Conservation (phyloP, 1,284 basidiomycete genomes). For the Nidula niveotomentosa region DNA sequence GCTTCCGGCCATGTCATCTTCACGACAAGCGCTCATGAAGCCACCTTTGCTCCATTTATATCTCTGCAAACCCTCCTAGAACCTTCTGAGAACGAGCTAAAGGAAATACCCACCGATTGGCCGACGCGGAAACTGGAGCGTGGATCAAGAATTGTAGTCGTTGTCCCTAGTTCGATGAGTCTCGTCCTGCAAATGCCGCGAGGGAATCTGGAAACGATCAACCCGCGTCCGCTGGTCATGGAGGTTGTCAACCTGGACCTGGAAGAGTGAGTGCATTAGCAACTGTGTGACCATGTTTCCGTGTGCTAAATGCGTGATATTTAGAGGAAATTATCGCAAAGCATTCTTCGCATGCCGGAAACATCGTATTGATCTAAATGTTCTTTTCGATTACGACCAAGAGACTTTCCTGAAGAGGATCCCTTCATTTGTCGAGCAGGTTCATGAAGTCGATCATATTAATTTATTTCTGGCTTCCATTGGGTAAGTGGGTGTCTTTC, state of each 20-base stretch:
- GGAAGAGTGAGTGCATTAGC: constrained; percentile 49
- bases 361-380: constrained; percentile 90
- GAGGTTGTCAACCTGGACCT: constrained; percentile 78
- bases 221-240: constrained; percentile 90
- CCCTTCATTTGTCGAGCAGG: constrained; percentile 76
- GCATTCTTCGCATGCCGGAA: constrained; percentile 92
- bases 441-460: constrained; percentile 89
- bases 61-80: constrained; percentile 28
- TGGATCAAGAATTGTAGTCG: constrained; percentile 83
- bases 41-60: constrained; percentile 69
- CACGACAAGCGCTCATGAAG: constrained; percentile 85
- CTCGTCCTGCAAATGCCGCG: constrained; percentile 97
- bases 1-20: constrained; percentile 85
- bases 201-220: constrained; percentile 96
- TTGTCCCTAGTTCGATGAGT: constrained; percentile 85
- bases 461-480: constrained; percentile 91
- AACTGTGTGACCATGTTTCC: too few species aligned
- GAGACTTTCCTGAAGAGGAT: constrained; percentile 68
- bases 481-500: constrained; percentile 50
- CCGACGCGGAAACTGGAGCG: constrained; percentile 82
- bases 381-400: constrained; percentile 82
- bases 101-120: constrained; percentile 46
- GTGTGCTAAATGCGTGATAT: background rate
- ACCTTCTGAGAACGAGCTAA: constrained; percentile 19
- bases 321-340: constrained; percentile 72